phyloP scores from a whole-genome alignment of 768 basidiomycete species.

The Cystobasidium onofrii region DNA sequence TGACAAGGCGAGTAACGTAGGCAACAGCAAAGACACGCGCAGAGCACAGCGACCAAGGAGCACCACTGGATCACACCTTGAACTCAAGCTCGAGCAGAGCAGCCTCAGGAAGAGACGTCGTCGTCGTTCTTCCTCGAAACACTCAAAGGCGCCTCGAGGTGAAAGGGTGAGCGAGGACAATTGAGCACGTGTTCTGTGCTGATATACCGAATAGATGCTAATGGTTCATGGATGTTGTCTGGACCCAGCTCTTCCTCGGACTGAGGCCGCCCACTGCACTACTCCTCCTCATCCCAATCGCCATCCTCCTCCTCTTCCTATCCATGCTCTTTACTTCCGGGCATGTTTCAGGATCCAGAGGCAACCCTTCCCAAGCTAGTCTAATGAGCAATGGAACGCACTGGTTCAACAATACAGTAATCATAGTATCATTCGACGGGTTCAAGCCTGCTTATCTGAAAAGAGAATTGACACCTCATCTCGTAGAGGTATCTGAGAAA shows the following conservation, averaged over 20 bases:
- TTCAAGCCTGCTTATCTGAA: conserved; percentile 82
- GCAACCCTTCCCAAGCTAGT: not conserved
- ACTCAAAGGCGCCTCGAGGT: not conserved
- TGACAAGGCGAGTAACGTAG: not conserved
- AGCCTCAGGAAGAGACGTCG: not conserved
- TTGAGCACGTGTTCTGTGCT: not conserved
- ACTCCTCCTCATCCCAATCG: not conserved
- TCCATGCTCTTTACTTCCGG: not conserved
- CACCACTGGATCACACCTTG: not conserved
- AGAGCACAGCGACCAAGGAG: not conserved
- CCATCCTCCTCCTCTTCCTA: not conserved
- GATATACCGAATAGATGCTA: not conserved
- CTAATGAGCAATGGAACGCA: conserved; percentile 4
- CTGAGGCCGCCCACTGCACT: not conserved
- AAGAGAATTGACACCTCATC: conserved; percentile 71
- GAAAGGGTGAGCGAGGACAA: not conserved
- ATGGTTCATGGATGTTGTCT: not conserved
- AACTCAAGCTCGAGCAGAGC: not conserved
- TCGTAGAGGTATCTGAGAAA: conserved; percentile 68
- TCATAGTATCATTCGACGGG: conserved; percentile 81
- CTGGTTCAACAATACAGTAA: conserved; percentile 46
- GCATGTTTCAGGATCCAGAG: not conserved
- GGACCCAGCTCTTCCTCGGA: not conserved
- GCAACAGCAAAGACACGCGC: not conserved
- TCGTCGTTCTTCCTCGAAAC: not conserved